Base-by-base conservation (phyloP, 2,329 filamentous ascomycete species). In the Exophiala aquamarina region DNA sequence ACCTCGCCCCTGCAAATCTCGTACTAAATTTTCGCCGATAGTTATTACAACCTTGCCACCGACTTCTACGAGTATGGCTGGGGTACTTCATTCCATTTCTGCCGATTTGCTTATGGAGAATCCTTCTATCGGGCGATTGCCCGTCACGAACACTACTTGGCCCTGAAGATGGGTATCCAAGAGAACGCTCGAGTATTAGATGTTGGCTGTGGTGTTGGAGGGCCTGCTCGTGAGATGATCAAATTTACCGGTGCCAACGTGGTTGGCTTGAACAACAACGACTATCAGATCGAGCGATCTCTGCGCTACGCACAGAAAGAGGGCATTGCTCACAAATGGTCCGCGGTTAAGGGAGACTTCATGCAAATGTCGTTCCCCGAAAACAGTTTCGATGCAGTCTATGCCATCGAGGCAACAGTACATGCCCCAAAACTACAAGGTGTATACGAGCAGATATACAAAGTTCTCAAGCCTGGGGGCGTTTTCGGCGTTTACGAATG, bases 331-430 rank as follows among this genome's bases (percentile, higher is more conserved):
- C 70, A 88, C 63, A 89, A 95, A 74, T 74, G 95, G 58, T 79
- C 78, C 55, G 97, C 89, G 62, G 86, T 89, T 65, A 96, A 97
- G 80, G 92, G 91, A 43, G 92, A 97, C 65, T 98, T 98, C 69
- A 97, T 97, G 92, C 89, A 95, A 83, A 95, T 97, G 89, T 84
- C 84, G 17, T 97, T 97, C 76, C 84, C 87, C 37, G 87, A 93
- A 64, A 89, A 94, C 77, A 82, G 77, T 15, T 97, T 97, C 70
- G 93, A 97, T 61, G 90, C 89, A 47, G 89, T 96, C 43, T 97
- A 97, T 66, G 92, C 91, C 44, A 97, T 98, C 59, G 93, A 98
- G 73, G 93, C 93, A 3, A 98, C 93, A 3, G 88, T 94, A 41
- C 93, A 98, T 68, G 93, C 93, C 0, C 93, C 92, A 33, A 86